phyloP scores from a whole-genome alignment of 441 rosid species.

The Biscutella laevigata region DNA sequence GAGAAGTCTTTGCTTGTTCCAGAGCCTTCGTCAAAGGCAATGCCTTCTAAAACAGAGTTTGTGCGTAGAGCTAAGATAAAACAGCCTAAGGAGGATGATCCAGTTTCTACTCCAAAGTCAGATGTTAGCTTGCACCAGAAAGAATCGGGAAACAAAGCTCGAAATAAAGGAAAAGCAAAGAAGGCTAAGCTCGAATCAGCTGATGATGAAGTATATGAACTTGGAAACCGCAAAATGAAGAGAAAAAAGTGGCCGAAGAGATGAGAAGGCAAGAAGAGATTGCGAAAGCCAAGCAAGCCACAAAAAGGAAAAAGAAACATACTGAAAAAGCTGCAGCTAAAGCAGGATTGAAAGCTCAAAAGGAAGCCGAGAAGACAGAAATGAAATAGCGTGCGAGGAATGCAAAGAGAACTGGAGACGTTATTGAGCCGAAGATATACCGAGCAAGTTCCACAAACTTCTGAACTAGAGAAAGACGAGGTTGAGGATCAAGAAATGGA shows the following conservation, averaged over 20 bases:
- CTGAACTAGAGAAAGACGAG: no score
- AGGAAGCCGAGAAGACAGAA: constrained; percentile 90
- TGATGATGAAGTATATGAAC: constrained; percentile 27
- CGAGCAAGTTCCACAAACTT: no score
- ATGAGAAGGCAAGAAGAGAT: constrained; percentile 82
- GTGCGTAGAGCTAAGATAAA: constrained; percentile 41
- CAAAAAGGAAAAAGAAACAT: constrained; percentile 91
- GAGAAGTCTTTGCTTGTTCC: constrained; percentile 63
- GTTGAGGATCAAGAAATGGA: no score
- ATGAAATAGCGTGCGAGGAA: no score
- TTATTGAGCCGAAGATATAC: no score
- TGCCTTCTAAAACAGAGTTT: constrained; percentile 29
- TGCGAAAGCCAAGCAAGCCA: constrained; percentile 80
- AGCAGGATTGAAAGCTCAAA: constrained; percentile 78
- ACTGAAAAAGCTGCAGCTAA: constrained; percentile 90
- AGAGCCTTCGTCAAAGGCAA: constrained; percentile 20
- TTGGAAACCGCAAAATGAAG: constrained; percentile 35
- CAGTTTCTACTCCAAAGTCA: constrained; percentile 22
- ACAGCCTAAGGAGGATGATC: constrained; percentile 24
- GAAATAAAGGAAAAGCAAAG: constrained; percentile 29
- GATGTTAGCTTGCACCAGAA: constrained; percentile 32
- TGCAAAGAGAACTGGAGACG: no score
- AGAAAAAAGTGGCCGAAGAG: constrained; percentile 47
- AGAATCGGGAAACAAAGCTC: no score
- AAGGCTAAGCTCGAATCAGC: constrained; percentile 31